phyloP scores from a whole-genome alignment of 148 eudicot genomes.

The Fallopia convolvulus region DNA sequence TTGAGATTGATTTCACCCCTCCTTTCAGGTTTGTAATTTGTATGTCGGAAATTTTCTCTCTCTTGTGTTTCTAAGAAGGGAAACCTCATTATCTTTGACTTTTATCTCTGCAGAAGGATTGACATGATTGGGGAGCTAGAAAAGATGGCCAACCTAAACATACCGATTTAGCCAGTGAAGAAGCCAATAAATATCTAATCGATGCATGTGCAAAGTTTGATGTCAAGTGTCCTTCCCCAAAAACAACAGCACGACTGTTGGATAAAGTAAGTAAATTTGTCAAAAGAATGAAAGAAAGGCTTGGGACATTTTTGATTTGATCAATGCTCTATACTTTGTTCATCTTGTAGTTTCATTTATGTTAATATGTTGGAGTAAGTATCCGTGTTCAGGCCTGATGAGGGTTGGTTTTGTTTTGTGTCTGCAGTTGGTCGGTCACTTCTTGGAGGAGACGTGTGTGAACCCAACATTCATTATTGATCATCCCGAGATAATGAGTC shows the following conservation, averaged over 20 bases:
- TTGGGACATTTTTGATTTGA: neutral
- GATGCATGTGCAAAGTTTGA: conserved; percentile 68
- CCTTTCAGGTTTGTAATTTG: conserved; percentile 66
- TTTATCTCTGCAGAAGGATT: conserved; percentile 47
- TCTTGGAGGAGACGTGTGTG: conserved; percentile 82
- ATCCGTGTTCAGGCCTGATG: neutral
- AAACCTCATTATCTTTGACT: neutral
- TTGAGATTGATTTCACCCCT: conserved; percentile 91
- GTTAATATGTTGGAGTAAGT: neutral
- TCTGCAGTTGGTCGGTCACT: conserved; percentile 89
- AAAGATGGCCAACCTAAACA: conserved; percentile 62
- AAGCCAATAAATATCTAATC: conserved; percentile 55
- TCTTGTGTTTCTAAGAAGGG: neutral
- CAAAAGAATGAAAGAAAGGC: conserved; percentile 11
- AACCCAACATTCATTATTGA: conserved; percentile 82
- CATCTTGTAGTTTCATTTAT: neutral
- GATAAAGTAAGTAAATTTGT: conserved; percentile 51
- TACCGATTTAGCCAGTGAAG: conserved; percentile 71
- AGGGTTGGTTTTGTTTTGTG: neutral
- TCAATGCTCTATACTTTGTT: neutral
- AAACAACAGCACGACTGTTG: conserved; percentile 71
- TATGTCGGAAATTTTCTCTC: neutral
- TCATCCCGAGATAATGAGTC: conserved; percentile 96
- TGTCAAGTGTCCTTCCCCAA: conserved; percentile 84
- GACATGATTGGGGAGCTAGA: conserved; percentile 89